Percentiles rank a stretch among this genome's conserved stretches.
These are phyloP conservation scores for Marchantia polymorpha DNA, from an alignment of 225 moss, liverwort and hornwort genomes.

Conservation along the genomic window DNA sequence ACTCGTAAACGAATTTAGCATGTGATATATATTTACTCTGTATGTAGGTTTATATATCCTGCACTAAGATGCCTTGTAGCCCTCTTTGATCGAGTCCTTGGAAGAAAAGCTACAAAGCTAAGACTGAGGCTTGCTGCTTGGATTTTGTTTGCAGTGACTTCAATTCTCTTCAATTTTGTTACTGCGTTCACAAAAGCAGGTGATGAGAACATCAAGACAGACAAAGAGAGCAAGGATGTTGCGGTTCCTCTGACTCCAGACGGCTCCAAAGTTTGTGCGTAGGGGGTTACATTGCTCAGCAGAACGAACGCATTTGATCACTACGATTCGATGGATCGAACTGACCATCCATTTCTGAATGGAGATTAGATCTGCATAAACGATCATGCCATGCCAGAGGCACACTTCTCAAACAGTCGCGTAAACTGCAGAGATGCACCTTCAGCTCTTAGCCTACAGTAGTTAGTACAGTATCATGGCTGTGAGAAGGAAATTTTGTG, in stretches of 20 bases:
- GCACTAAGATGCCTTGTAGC: no score
- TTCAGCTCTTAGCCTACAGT: not conserved
- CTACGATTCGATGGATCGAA: no score
- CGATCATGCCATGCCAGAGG: not conserved
- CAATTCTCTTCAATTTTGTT: constrained; percentile 86
- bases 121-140: not conserved
- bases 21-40: no score
- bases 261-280: not conserved
- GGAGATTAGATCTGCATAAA: not conserved
- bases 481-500: not conserved
- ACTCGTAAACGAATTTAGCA: no score
- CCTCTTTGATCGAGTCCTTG: no score
- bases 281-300: not conserved
- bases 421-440: not conserved
- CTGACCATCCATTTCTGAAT: not conserved
- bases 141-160: constrained; percentile 59
- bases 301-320: not conserved
- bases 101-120: not conserved
- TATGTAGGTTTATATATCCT: no score
- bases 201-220: constrained; percentile 65
- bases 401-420: not conserved
- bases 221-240: not conserved
- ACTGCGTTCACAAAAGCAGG: constrained; percentile 74
- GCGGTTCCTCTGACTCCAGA: not conserved
- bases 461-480: not conserved